Conservation (phyloP, 2,329 filamentous ascomycete genomes). For the Dactylellina haptotyla region DNA sequence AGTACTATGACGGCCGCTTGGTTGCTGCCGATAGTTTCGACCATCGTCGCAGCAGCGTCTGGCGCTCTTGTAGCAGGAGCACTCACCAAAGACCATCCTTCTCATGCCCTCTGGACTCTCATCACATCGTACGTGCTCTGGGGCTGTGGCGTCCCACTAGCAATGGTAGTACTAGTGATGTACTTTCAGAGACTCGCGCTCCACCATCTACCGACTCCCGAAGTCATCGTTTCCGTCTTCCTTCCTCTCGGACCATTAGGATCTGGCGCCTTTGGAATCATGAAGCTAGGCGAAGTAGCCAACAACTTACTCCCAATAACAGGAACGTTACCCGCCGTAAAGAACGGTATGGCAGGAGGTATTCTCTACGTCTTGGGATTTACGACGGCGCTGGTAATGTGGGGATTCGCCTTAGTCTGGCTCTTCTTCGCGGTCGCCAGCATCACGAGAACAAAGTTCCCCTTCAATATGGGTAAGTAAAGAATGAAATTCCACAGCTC, state of each 20-base stretch:
- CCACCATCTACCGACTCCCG: slow-evolving; percentile 73
- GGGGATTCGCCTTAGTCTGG: slow-evolving; percentile 69
- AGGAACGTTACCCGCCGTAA: slow-evolving; percentile 61
- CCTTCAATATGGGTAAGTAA: slow-evolving; percentile 74
- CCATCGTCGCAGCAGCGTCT: slow-evolving; percentile 72
- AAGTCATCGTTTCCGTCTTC: slow-evolving; percentile 75
- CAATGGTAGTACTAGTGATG: slow-evolving; percentile 66
- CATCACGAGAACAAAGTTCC: slow-evolving; percentile 64
- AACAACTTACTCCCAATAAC: slow-evolving; percentile 54
- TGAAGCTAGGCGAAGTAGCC: slow-evolving; percentile 65
- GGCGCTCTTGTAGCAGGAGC: slow-evolving; percentile 73
- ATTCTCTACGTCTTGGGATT: slow-evolving; percentile 71
- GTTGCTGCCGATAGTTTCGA: slow-evolving; percentile 73
- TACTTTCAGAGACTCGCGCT: slow-evolving; percentile 74
- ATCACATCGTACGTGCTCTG: slow-evolving; percentile 75
- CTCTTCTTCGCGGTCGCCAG: slow-evolving; percentile 67
- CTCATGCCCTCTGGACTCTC: slow-evolving; percentile 71
- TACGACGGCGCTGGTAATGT: slow-evolving; percentile 67
- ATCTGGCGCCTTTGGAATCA: slow-evolving; percentile 70
- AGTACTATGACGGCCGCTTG: slow-evolving; percentile 72
- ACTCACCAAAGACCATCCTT: slow-evolving; percentile 64
- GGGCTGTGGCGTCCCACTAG: slow-evolving; percentile 72
- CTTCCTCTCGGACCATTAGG: slow-evolving; percentile 74
- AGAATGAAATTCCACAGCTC: slow-evolving; percentile 64
- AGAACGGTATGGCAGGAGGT: slow-evolving; percentile 63